Conservation (phyloP, 306 rosid genomes). For the Prunus kanzakura region DNA sequence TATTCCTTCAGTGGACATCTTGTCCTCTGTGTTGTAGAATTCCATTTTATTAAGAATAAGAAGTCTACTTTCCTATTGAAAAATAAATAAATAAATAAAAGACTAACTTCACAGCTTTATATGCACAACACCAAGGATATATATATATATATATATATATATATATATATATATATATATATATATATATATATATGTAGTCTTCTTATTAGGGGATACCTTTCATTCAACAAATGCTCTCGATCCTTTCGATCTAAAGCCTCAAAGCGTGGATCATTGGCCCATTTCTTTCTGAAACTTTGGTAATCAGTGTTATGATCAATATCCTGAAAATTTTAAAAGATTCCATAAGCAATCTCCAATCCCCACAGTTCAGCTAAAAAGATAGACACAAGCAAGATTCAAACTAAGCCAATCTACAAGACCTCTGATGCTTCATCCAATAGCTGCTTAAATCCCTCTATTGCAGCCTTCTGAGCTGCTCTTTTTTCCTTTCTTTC, state of each 20-base stretch:
- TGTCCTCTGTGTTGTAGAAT: background rate
- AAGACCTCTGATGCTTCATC: slow-evolving; percentile 76
- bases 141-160: background rate
- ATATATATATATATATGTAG: slow-evolving; percentile 12
- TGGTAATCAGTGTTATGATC: slow-evolving; percentile 66
- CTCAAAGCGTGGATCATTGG: slow-evolving; percentile 77
- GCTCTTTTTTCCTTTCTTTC: slow-evolving; percentile 97
- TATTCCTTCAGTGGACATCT: background rate
- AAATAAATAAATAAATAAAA: background rate
- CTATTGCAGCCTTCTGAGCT: slow-evolving; percentile 86
- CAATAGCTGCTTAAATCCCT: slow-evolving; percentile 81
- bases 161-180: background rate
- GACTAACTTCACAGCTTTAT: background rate
- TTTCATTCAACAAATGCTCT: slow-evolving; percentile 82
- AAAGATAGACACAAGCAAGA: slow-evolving; percentile 19
- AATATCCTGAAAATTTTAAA: slow-evolving; percentile 59
- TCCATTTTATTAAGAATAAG: background rate
- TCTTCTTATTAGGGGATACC: slow-evolving; percentile 42
- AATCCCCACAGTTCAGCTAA: slow-evolving; percentile 14
- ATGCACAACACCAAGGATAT: background rate
- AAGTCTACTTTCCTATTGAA: background rate
- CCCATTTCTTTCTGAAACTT: slow-evolving; percentile 83
- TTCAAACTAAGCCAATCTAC: slow-evolving; percentile 17
- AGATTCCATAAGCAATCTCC: slow-evolving; percentile 17
- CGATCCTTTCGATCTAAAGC: slow-evolving; percentile 94